Evolutionary conservation across 441 rosid genomes (phyloP).

Genomic region (Jatropha multifida): DNA sequence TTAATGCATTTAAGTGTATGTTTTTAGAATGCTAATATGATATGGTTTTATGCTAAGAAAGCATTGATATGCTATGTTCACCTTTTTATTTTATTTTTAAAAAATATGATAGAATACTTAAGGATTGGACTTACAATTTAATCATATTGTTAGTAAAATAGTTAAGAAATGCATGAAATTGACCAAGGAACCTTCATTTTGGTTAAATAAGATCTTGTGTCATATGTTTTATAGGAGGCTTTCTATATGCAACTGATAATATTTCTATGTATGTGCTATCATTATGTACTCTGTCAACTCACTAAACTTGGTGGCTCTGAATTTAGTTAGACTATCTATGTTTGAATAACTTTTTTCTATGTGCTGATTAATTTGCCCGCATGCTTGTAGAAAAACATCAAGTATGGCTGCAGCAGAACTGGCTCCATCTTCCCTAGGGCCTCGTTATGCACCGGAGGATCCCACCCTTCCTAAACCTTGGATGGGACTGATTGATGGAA

Average conservation of each 20-base stretch:
- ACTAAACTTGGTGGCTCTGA: neutral
- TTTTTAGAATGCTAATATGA: neutral
- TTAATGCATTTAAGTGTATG: neutral
- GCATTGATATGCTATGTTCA: no score
- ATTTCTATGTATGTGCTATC: neutral
- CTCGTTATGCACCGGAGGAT: conserved; percentile 88
- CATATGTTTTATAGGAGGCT: neutral
- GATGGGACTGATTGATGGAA: conserved; percentile 89
- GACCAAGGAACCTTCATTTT: neutral
- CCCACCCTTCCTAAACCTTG: conserved; percentile 92
- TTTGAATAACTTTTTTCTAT: neutral
- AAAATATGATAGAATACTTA: neutral
- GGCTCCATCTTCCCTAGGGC: conserved; percentile 55
- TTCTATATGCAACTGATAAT: neutral
- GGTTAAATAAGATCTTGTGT: neutral
- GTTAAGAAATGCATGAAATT: neutral
- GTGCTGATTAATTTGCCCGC: neutral
- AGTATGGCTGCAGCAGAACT: conserved; percentile 64
- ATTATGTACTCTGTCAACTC: neutral
- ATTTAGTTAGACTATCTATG: neutral
- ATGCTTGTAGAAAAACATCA: conserved; percentile 31
- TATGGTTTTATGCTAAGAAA: neutral
- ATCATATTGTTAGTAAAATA: neutral
- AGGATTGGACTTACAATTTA: neutral
- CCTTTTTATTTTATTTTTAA: neutral